Evolutionary conservation across 2,329 filamentous ascomycete genomes (phyloP).

Genomic region (Fusarium paranaense): DNA sequence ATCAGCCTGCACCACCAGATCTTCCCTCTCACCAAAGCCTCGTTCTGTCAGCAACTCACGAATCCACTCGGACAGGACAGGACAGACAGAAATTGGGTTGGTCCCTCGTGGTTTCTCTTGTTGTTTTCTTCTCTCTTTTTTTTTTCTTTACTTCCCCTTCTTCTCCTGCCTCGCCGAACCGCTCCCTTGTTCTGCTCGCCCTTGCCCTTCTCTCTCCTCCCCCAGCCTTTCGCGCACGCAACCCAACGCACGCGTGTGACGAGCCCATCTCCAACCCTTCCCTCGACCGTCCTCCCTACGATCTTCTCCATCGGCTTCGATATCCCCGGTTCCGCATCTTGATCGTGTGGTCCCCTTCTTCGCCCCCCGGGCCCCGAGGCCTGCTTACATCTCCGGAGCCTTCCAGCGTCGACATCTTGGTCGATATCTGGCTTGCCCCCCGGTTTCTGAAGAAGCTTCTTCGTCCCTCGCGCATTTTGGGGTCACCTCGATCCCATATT

Average conservation of each 20-base stretch:
- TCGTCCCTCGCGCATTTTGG: not conserved
- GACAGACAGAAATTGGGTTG: slow-evolving; percentile 10
- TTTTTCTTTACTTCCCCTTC: not conserved
- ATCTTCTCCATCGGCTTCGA: slow-evolving; percentile 13
- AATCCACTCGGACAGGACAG: not conserved
- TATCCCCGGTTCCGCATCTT: slow-evolving; percentile 1
- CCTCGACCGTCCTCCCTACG: slow-evolving; percentile 16
- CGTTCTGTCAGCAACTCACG: slow-evolving; percentile 29
- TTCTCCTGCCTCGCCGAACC: not conserved
- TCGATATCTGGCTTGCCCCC: slow-evolving; percentile 10
- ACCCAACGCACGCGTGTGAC: not conserved
- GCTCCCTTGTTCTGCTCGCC: slow-evolving; percentile 34
- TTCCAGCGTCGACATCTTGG: slow-evolving; percentile 10
- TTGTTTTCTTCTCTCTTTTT: slow-evolving; percentile 10
- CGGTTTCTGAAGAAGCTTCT: not conserved
- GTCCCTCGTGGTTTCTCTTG: not conserved
- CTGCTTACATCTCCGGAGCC: slow-evolving; percentile 17
- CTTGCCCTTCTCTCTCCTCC: slow-evolving; percentile 22
- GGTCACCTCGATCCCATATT: not conserved
- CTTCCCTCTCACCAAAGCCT: slow-evolving; percentile 40
- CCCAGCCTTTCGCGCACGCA: slow-evolving; percentile 20
- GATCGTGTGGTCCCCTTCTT: slow-evolving; percentile 5
- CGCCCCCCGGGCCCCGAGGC: slow-evolving; percentile 17
- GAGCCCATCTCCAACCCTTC: slow-evolving; percentile 17
- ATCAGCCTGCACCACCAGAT: slow-evolving; percentile 40